Percentiles rank a stretch among this genome's conserved stretches.
These are phyloP conservation scores for Protomyces pachydermus DNA, from an alignment of 1,139 yeast species.

Conservation along the genomic window DNA sequence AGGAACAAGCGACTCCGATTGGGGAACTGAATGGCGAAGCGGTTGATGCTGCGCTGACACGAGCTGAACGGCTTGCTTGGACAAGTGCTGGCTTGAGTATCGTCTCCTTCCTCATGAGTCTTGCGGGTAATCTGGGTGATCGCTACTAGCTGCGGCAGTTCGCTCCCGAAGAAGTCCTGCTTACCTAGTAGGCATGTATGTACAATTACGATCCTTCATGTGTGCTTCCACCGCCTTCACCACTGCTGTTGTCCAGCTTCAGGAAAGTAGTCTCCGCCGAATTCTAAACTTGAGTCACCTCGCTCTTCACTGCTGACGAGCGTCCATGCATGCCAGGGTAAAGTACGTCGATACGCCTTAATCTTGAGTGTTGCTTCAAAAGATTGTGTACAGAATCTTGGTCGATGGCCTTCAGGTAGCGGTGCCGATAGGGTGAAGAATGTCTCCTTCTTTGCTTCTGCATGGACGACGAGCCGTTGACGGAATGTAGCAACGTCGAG, in stretches of 20 bases:
- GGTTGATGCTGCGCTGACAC: not conserved
- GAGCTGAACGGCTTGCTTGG: not conserved
- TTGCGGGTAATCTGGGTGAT: constrained; percentile 20
- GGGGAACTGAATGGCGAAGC: constrained; percentile 11
- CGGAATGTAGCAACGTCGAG: constrained; percentile 2
- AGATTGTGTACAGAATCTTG: constrained; percentile 9
- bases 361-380: constrained; percentile 16
- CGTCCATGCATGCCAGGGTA: constrained; percentile 21
- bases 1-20: not conserved
- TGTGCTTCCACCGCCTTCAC: not conserved
- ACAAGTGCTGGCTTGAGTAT: not conserved
- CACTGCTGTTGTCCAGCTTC: constrained; percentile 8
- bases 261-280: constrained; percentile 17
- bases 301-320: not conserved
- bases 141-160: not conserved
- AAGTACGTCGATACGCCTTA: constrained; percentile 2
- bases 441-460: constrained; percentile 3
- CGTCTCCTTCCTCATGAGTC: constrained; percentile 3
- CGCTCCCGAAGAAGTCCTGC: not conserved
- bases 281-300: constrained; percentile 14
- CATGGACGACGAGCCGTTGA: not conserved
- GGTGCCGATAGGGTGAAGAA: constrained; percentile 16
- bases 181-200: not conserved
- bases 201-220: not conserved
- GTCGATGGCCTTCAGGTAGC: constrained; percentile 19